Conservation (phyloP, 1,284 basidiomycete genomes). For the Flammula alnicola region DNA sequence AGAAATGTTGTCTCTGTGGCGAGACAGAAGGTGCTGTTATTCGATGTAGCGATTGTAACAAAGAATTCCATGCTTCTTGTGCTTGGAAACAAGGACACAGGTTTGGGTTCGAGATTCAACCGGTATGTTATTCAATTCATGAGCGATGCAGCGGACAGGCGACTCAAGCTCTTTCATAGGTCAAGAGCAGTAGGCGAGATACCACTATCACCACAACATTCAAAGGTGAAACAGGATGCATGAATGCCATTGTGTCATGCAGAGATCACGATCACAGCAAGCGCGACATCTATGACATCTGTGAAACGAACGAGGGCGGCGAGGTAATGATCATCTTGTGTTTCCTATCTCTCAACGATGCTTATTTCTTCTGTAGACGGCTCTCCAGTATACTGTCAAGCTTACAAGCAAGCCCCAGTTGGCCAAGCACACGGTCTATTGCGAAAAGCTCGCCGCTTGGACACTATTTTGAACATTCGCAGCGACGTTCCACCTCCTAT, state of each 20-base stretch:
- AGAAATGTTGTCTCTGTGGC: slow-evolving; percentile 71
- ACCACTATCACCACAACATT: slow-evolving; percentile 76
- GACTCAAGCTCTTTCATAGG: slow-evolving; percentile 45
- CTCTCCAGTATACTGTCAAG: slow-evolving; percentile 84
- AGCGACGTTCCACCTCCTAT: slow-evolving; percentile 28
- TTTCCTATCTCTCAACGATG: slow-evolving; percentile 2
- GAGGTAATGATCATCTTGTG: slow-evolving; percentile 53
- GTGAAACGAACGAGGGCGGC: slow-evolving; percentile 83
- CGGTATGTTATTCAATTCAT: slow-evolving; percentile 51
- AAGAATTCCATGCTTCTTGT: slow-evolving; percentile 87
- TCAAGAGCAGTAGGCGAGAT: slow-evolving; percentile 74
- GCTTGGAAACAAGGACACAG: slow-evolving; percentile 84
- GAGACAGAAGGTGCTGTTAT: slow-evolving; percentile 79
- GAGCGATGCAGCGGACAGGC: not conserved
- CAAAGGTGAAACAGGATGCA: slow-evolving; percentile 83
- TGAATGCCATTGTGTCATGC: slow-evolving; percentile 84
- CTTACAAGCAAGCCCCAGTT: slow-evolving; percentile 80
- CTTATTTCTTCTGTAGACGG: slow-evolving; percentile 57
- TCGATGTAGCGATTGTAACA: slow-evolving; percentile 81
- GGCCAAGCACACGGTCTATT: slow-evolving; percentile 80
- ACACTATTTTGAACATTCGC: slow-evolving; percentile 59
- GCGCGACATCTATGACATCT: slow-evolving; percentile 78
- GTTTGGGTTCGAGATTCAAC: slow-evolving; percentile 90
- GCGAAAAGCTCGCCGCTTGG: slow-evolving; percentile 84
- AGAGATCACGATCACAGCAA: slow-evolving; percentile 76